These are phyloP conservation scores for Lepiota venenata DNA, from an alignment of 768 basidiomycete species.

Conservation along the genomic window DNA sequence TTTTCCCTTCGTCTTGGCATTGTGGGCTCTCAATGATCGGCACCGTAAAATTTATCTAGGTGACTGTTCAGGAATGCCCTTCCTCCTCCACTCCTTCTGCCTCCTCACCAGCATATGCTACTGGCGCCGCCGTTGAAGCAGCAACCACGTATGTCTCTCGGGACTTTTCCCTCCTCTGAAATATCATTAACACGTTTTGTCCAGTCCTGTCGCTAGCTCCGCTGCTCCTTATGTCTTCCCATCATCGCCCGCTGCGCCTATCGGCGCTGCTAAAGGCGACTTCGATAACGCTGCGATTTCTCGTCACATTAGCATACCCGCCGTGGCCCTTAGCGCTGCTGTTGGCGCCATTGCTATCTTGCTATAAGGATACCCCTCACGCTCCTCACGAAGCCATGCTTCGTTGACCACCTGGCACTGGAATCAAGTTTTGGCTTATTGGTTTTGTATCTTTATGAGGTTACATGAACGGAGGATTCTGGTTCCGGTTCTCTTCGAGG, in stretches of 20 bases:
- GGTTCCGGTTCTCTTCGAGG: conserved; percentile 1
- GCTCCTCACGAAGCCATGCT: not conserved
- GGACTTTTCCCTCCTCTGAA: not conserved
- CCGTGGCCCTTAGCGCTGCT: conserved; percentile 38
- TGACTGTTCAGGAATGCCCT: conserved; percentile 34
- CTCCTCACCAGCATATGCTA: conserved; percentile 16
- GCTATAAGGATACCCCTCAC: conserved; percentile 32
- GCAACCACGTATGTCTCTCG: conserved; percentile 8
- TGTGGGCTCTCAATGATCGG: conserved; percentile 1
- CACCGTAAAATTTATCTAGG: conserved; percentile 23
- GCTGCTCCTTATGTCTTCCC: conserved; percentile 7
- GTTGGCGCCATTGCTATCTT: conserved; percentile 33
- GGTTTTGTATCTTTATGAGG: not conserved
- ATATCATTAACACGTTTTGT: conserved; percentile 15
- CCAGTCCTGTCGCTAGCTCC: conserved; percentile 21
- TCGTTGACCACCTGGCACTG: not conserved
- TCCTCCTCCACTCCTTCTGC: conserved; percentile 20
- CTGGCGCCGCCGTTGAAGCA: conserved; percentile 14
- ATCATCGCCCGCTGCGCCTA: conserved; percentile 20
- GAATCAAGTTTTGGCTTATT: not conserved
- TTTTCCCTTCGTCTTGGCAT: conserved; percentile 5
- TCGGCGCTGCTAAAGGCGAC: conserved; percentile 47
- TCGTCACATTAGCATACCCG: conserved; percentile 37
- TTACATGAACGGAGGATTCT: conserved; percentile 4
- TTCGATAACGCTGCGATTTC: conserved; percentile 27